A percentile compares a stretch with the other conserved stretches of the same genome.
phyloP scores from a whole-genome alignment of 306 rosid species.

The Dalbergia oliveri region DNA sequence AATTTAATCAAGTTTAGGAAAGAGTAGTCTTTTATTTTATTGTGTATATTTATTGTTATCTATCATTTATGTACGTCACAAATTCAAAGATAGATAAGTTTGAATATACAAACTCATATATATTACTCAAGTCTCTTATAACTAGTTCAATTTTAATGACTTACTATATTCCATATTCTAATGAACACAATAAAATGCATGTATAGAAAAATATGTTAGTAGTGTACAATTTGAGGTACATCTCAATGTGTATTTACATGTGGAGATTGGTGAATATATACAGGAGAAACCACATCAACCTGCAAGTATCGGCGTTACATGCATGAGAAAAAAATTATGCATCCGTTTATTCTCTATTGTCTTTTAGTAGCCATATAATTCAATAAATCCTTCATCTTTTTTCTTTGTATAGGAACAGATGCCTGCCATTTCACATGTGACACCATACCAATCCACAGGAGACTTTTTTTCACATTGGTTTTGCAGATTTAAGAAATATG shows the following conservation, averaged over 20 bases:
- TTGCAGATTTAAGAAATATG: constrained; percentile 16
- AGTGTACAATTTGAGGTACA: too few relatives aligned
- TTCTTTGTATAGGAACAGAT: background rate
- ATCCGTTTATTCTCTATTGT: constrained; percentile 24
- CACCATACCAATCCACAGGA: constrained; percentile 5
- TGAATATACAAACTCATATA: too few relatives aligned
- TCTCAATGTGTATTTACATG: too few relatives aligned
- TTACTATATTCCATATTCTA: background rate
- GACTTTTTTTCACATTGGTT: constrained; percentile 10
- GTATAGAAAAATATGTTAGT: background rate
- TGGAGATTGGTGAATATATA: background rate
- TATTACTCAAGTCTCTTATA: too few relatives aligned
- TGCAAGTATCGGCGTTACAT: background rate
- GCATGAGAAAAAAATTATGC: background rate
- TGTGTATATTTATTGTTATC: background rate
- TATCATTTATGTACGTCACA: too few relatives aligned
- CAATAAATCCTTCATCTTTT: background rate
- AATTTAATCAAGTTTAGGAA: background rate
- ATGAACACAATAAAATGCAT: background rate
- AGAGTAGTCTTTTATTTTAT: background rate
- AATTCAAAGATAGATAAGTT: too few relatives aligned
- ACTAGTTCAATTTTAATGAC: too few relatives aligned
- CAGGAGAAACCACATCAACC: background rate
- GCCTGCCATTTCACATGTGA: constrained; percentile 35
- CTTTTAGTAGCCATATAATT: background rate